These are phyloP conservation scores for Puccinia triticina DNA, from an alignment of 1,284 basidiomycete genomes.

Conservation along the genomic window DNA sequence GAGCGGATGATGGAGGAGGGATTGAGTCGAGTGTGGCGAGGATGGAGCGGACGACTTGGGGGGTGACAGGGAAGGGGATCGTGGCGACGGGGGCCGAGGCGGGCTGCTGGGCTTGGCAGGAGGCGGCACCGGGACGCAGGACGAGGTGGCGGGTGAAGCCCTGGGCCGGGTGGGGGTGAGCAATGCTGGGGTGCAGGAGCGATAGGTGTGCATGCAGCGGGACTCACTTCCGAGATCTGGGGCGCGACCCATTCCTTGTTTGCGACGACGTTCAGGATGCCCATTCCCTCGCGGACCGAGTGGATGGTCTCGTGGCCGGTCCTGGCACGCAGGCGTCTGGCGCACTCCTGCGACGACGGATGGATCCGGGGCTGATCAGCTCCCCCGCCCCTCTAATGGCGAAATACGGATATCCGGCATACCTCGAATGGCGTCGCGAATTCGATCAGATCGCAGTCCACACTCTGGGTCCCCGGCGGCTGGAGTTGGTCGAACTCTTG, in stretches of 20 bases:
- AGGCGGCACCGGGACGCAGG: too few species aligned
- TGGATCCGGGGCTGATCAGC: too few species aligned
- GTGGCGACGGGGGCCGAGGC: too few species aligned
- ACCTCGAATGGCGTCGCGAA: slow-evolving; percentile 4
- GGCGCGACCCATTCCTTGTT: slow-evolving; percentile 14
- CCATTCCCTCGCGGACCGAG: neutral
- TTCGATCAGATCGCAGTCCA: slow-evolving; percentile 26
- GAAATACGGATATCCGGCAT: too few species aligned
- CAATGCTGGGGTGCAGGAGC: neutral
- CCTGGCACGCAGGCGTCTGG: neutral
- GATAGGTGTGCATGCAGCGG: neutral
- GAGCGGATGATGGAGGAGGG: neutral
- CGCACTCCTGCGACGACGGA: neutral
- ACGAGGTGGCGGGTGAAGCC: too few species aligned
- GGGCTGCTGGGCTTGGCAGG: too few species aligned
- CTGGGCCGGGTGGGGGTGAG: too few species aligned
- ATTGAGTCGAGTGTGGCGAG: neutral
- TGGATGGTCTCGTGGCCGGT: slow-evolving; percentile 15
- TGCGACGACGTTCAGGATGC: neutral
- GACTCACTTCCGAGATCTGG: slow-evolving; percentile 21
- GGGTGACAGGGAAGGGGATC: neutral
- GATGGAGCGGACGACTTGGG: neutral
- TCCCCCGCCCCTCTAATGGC: too few species aligned
- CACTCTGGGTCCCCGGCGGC: too few species aligned
- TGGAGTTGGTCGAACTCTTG: neutral